Percentiles rank a stretch among this genome's conserved stretches.
These are phyloP conservation scores for Hemileia vastatrix DNA, from an alignment of 1,284 basidiomycete genomes.

Conservation along the genomic window DNA sequence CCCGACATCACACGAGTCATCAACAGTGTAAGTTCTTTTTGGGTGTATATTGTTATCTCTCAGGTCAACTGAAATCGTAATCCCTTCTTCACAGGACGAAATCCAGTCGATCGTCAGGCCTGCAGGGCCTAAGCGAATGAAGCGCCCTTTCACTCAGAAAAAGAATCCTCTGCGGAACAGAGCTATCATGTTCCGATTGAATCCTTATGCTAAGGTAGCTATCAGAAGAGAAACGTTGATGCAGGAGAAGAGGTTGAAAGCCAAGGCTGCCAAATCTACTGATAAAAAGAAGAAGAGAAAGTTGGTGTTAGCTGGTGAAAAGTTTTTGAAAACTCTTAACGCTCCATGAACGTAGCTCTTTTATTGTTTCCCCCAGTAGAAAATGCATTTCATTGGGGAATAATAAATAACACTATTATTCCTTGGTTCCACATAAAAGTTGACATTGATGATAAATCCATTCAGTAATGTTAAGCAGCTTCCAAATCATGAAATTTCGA, in stretches of 20 bases:
- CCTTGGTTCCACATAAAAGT: too few species aligned
- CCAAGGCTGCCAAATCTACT: background rate
- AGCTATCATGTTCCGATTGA: slow-evolving; percentile 92
- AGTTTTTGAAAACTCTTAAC: slow-evolving; percentile 14
- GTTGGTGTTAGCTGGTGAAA: slow-evolving; percentile 18
- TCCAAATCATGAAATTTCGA: too few species aligned
- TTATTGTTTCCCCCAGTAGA: too few species aligned
- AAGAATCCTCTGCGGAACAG: slow-evolving; percentile 99
- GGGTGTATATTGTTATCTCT: slow-evolving; percentile 45
- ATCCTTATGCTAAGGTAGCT: slow-evolving; percentile 80
- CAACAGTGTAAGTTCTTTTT: slow-evolving; percentile 52
- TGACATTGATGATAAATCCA: too few species aligned
- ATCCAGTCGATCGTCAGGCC: slow-evolving; percentile 72
- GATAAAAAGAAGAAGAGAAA: slow-evolving; percentile 13
- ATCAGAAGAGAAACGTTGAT: slow-evolving; percentile 12
- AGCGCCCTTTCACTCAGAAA: slow-evolving; percentile 97
- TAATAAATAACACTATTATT: too few species aligned
- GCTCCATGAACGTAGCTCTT: too few species aligned
- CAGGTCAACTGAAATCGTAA: slow-evolving; percentile 70
- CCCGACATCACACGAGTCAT: slow-evolving; percentile 95
- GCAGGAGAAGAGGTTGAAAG: slow-evolving; percentile 12
- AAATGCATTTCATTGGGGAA: too few species aligned
- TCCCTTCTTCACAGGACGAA: slow-evolving; percentile 30
- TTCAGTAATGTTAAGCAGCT: too few species aligned
- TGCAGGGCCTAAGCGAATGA: slow-evolving; percentile 63